Base-by-base conservation (phyloP, 345 rosid genomes). In the Conringia planisiliqua region DNA sequence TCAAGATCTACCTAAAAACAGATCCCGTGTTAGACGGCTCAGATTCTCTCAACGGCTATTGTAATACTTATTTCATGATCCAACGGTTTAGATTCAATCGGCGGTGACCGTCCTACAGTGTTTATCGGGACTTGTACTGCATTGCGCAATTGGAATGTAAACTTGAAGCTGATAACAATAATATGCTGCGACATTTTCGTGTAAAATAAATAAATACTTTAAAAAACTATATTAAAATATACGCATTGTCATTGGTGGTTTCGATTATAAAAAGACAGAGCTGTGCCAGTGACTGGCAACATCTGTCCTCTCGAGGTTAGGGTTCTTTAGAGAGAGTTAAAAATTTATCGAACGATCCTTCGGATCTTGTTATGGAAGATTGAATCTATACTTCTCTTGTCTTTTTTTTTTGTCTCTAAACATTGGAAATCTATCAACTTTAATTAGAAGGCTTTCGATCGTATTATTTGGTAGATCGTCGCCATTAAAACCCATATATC, bases 81-180 rank as follows among this genome's bases (percentile, higher is more conserved):
- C 69, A 68, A 87, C 85, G 89, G 89, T 58, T 78, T 1, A 12
- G 0, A 57, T 74, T 32, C 22, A 50, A 52, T 69, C 24, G 93
- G 86, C 98, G 96, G 98, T 79, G 66, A 87, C 94, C 96, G 90
- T 77, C 97, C 92, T 79, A 47, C 76, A 58, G 81, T 77, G 67
- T 52, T 69, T 81, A 76, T 78, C 76, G 83, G 79, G 70, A 78
- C 51, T 81, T 78, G 82, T 82, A 59, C 76, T 66, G 1, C 30
- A 72, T 74, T 55, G 42, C 22, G 56, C 77, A 59, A 58, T n/a
- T 84, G 77, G 86, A 85, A 87, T 82, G 86, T 85, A 65, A 39
- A 66, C 73, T 71, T 65, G 13, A 71, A 71, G 66, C 16, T 29
- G 10, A 62, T 48, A 30, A 62, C 40, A 68, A 51, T 61, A 22